A percentile compares a stretch with the other conserved stretches of the same genome.
phyloP scores from a whole-genome alignment of 371 early-diverging fungal genomes.

The Mortierella sp. region DNA sequence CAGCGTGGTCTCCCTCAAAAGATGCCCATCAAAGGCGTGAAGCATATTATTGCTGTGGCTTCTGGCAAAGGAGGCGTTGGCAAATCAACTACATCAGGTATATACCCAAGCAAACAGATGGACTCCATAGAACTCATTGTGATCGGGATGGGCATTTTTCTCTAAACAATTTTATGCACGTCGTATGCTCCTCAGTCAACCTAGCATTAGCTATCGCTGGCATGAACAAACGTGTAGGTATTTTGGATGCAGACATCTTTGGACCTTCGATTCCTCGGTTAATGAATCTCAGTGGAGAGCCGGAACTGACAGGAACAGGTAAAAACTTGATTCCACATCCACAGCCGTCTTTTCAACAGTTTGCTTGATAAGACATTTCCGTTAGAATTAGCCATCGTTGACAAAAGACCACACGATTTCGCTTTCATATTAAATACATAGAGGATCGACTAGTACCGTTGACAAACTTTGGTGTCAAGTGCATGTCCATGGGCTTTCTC shows the following conservation, averaged over 20 bases:
- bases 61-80: constrained; percentile 95
- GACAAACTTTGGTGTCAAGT: constrained; percentile 85
- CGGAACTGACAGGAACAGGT: constrained; percentile 72
- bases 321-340: neutral
- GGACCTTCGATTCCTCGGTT: constrained; percentile 90
- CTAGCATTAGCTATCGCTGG: constrained; percentile 79
- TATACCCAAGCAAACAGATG: neutral
- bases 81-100: constrained; percentile 89
- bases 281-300: constrained; percentile 84
- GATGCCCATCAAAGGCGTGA: constrained; percentile 73
- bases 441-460: constrained; percentile 76
- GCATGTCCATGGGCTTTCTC: constrained; percentile 94
- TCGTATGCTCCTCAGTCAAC: constrained; percentile 67
- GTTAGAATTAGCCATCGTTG: no score
- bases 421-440: no score
- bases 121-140: neutral
- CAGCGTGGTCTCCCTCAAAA: constrained; percentile 77
- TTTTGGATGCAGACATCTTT: constrained; percentile 93
- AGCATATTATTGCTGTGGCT: constrained; percentile 82
- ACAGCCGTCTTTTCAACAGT: no score
- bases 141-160: neutral
- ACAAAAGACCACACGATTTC: no score
- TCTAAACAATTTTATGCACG: neutral
- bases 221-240: constrained; percentile 72
- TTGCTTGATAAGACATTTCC: no score